These are phyloP conservation scores for Cyberlindnera mycetangii DNA, from an alignment of 805 yeast genomes.

Conservation along the genomic window DNA sequence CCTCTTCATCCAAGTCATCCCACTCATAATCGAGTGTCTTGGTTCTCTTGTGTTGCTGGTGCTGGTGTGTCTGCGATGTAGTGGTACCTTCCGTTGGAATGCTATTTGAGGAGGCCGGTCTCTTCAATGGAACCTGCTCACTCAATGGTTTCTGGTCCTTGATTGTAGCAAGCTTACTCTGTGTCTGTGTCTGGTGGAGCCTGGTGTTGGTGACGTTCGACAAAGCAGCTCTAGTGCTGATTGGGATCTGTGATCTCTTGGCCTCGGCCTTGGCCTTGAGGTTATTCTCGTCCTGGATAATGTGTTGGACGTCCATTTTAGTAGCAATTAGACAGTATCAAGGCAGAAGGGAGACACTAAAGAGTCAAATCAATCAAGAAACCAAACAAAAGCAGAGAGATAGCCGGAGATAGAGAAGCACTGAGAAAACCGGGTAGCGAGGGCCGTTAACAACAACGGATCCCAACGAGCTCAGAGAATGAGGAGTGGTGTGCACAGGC, in stretches of 20 bases:
- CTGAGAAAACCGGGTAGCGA: too few relatives aligned
- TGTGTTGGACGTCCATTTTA: constrained; percentile 3
- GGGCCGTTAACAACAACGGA: too few relatives aligned
- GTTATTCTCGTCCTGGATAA: constrained; percentile 24
- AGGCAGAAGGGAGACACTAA: background rate
- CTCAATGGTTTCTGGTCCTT: background rate
- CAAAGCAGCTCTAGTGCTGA: constrained; percentile 27
- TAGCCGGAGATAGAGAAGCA: too few relatives aligned
- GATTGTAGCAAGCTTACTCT: background rate
- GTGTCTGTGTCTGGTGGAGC: constrained; percentile 2
- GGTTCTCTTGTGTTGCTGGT: constrained; percentile 19
- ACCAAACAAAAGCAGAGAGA: background rate
- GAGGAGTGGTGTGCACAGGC: too few relatives aligned
- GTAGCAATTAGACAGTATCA: background rate
- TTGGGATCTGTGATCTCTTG: constrained; percentile 26
- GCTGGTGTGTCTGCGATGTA: background rate
- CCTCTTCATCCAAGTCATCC: constrained; percentile 82
- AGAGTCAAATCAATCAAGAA: background rate
- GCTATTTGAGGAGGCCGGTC: constrained; percentile 26
- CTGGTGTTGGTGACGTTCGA: constrained; percentile 31
- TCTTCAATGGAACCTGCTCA: constrained; percentile 38
- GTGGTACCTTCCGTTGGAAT: constrained; percentile 5
- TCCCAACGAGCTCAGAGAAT: too few relatives aligned
- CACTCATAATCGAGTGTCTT: constrained; percentile 39
- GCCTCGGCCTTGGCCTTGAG: constrained; percentile 12